Percentiles rank a stretch among this genome's conserved stretches.
Conservation (phyloP, 2,329 filamentous ascomycete species). For the Cordyceps fumosorosea region DNA sequence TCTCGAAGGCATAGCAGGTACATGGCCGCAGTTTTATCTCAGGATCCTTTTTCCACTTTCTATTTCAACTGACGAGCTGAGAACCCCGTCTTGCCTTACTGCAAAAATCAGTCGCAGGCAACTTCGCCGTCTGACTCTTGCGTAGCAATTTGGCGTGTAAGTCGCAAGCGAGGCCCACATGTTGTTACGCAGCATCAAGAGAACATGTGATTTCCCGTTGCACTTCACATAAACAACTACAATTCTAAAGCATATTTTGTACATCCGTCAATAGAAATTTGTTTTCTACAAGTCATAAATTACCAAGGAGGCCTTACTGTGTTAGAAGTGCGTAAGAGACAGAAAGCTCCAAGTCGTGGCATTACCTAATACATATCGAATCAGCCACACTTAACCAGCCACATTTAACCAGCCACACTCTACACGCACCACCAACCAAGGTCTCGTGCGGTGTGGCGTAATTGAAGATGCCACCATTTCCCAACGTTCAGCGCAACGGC, state of each 20-base stretch:
- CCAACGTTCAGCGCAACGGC: background rate
- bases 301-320: too few relatives aligned
- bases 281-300: background rate
- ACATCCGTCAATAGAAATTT: background rate
- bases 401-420: slow-evolving; percentile 1
- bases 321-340: background rate
- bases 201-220: slow-evolving; percentile 4
- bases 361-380: background rate
- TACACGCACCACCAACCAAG: background rate
- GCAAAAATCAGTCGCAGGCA: background rate
- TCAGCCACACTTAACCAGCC: background rate
- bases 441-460: slow-evolving; percentile 12
- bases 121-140: background rate
- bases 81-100: background rate
- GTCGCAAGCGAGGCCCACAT: background rate
- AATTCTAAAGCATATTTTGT: background rate
- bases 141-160: background rate
- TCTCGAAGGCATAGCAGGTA: background rate
- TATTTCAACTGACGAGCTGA: background rate
- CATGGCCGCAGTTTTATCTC: background rate
- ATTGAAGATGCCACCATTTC: slow-evolving; percentile 6
- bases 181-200: background rate
- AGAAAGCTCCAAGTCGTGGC: too few relatives aligned
- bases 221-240: background rate
- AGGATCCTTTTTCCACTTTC: background rate